phyloP scores from a whole-genome alignment of 805 yeast species.

The Saturnispora diversa region DNA sequence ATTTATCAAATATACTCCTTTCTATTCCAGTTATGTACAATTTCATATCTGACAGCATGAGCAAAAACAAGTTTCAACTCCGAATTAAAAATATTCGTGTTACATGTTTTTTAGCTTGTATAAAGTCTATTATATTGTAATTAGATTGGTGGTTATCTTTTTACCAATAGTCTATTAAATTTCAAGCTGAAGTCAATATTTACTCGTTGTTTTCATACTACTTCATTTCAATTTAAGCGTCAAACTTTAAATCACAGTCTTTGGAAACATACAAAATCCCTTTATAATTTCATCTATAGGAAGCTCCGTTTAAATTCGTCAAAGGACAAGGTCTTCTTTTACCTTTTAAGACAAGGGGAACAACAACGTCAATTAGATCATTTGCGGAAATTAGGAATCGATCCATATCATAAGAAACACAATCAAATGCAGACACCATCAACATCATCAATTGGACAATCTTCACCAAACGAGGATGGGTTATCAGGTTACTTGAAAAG shows the following conservation, averaged over 20 bases:
- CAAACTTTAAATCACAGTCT: neutral
- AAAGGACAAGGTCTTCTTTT: conserved; percentile 26
- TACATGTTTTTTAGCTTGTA: too few relatives aligned
- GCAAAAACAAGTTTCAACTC: too few relatives aligned
- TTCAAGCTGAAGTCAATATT: neutral
- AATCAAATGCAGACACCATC: neutral
- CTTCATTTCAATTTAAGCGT: neutral
- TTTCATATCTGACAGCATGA: too few relatives aligned
- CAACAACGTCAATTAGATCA: conserved; percentile 15
- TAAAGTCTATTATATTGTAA: too few relatives aligned
- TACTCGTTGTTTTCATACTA: neutral
- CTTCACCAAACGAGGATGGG: conserved; percentile 18
- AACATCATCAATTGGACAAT: too few relatives aligned
- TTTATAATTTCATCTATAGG: conserved; percentile 1
- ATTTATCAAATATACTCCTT: too few relatives aligned
- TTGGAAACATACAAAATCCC: conserved; percentile 4
- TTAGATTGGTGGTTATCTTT: too few relatives aligned
- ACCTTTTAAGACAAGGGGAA: conserved; percentile 18
- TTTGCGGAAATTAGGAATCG: conserved; percentile 8
- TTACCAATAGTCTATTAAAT: too few relatives aligned
- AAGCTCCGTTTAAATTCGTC: conserved; percentile 8
- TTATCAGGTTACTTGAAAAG: conserved; percentile 28
- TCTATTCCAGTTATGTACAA: too few relatives aligned
- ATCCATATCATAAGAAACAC: neutral
- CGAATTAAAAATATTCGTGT: too few relatives aligned